A percentile compares a stretch with the other conserved stretches of the same genome.
Evolutionary conservation across 2,329 filamentous ascomycete genomes (phyloP).

Genomic region (Coniochaeta sp.): DNA sequence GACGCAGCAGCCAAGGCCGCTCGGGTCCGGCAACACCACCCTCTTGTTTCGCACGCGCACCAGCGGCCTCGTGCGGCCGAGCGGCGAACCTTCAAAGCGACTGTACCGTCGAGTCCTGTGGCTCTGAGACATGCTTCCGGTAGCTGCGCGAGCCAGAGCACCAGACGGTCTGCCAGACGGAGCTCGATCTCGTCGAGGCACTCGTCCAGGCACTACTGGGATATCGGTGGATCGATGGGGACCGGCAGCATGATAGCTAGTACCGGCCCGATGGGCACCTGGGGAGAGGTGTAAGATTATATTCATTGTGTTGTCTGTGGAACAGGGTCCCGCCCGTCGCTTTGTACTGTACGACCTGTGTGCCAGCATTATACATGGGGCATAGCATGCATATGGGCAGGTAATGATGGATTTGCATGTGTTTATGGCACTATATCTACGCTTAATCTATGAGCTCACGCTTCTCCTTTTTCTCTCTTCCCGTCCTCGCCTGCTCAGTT

Average conservation of each 20-base stretch:
- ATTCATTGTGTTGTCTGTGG: neutral
- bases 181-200: constrained; percentile 70
- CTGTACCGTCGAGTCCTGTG: constrained; percentile 39
- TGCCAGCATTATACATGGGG: neutral
- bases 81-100: constrained; percentile 49
- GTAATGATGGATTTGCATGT: neutral
- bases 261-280: constrained; percentile 55
- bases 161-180: constrained; percentile 60
- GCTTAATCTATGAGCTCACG: neutral
- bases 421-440: neutral
- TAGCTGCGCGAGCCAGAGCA: constrained; percentile 85
- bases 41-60: constrained; percentile 57
- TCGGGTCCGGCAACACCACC: constrained; percentile 81
- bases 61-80: constrained; percentile 34
- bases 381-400: neutral
- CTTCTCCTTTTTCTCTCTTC: neutral
- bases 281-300: constrained; percentile 60
- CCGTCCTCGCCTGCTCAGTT: too few relatives aligned
- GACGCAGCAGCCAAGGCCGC: constrained; percentile 71
- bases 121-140: constrained; percentile 39
- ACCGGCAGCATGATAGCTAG: constrained; percentile 65
- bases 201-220: constrained; percentile 85
- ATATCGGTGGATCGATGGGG: constrained; percentile 73
- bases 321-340: neutral
- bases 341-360: neutral